A percentile compares a stretch with the other conserved stretches of the same genome.
Evolutionary conservation across 805 yeast species (phyloP).

Genomic region (Wilhelminamyces savonicus): DNA sequence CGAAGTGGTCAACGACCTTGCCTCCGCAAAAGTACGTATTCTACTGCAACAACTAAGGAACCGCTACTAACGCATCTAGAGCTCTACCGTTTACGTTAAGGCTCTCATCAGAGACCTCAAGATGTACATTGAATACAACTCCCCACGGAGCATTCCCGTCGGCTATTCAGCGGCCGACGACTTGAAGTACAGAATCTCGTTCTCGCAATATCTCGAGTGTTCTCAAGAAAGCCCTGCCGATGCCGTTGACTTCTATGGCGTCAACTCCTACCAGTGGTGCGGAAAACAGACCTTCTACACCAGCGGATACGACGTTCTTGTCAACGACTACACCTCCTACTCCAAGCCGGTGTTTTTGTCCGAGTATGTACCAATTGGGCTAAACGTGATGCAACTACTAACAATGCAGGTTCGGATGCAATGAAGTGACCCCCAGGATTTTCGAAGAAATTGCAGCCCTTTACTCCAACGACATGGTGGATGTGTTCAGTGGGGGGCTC

Average conservation of each 20-base stretch:
- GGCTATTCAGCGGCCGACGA: slow-evolving; percentile 98
- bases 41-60: neutral
- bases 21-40: slow-evolving; percentile 44
- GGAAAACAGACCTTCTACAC: slow-evolving; percentile 79
- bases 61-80: slow-evolving; percentile 4
- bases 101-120: slow-evolving; percentile 80
- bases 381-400: too few relatives aligned
- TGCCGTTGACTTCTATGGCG: slow-evolving; percentile 75
- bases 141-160: slow-evolving; percentile 70
- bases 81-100: slow-evolving; percentile 71
- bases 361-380: slow-evolving; percentile 45
- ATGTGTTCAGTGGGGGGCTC: slow-evolving; percentile 77
- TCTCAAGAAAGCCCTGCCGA: slow-evolving; percentile 45
- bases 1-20: slow-evolving; percentile 77
- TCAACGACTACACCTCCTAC: slow-evolving; percentile 61
- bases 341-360: slow-evolving; percentile 80
- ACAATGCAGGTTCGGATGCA: slow-evolving; percentile 58
- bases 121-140: slow-evolving; percentile 51
- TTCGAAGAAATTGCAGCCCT: slow-evolving; percentile 73
- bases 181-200: slow-evolving; percentile 62
- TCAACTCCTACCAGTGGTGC: slow-evolving; percentile 80
- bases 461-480: slow-evolving; percentile 66
- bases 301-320: slow-evolving; percentile 64
- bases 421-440: slow-evolving; percentile 67
- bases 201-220: slow-evolving; percentile 79